phyloP scores from a whole-genome alignment of 345 rosid genomes.

The Chamaenerion angustifolium region DNA sequence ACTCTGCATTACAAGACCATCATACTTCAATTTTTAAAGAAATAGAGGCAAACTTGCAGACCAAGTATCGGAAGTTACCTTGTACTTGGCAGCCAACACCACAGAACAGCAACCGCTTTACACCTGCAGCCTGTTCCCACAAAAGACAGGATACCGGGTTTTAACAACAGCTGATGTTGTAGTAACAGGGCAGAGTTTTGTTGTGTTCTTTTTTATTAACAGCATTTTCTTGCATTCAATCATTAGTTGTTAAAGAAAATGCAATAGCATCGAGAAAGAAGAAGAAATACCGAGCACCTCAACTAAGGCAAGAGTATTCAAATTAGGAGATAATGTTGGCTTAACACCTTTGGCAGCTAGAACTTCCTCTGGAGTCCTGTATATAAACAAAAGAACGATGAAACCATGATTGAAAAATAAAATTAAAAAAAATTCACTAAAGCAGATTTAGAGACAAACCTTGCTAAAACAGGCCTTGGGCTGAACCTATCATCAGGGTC shows the following conservation, averaged over 20 bases:
- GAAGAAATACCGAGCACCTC: constrained; percentile 38
- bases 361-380: constrained; percentile 92
- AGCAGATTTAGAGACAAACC: constrained; percentile 22
- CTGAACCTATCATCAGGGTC: constrained; percentile 84
- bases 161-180: not conserved
- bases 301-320: constrained; percentile 71
- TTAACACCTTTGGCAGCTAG: constrained; percentile 94
- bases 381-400: constrained; percentile 1
- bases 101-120: constrained; percentile 89
- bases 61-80: constrained; percentile 27
- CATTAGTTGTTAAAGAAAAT: no score
- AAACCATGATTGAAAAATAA: no score
- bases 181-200: no score
- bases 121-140: constrained; percentile 61
- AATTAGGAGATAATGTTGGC: constrained; percentile 86
- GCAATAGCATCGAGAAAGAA: not conserved
- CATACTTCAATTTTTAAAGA: constrained; percentile 35
- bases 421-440: no score
- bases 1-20: constrained; percentile 78
- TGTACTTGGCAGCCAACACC: constrained; percentile 99
- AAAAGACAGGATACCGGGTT: not conserved
- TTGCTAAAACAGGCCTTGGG: constrained; percentile 86
- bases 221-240: no score
- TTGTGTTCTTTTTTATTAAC: no score
- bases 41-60: constrained; percentile 4